Evolutionary conservation across 805 yeast species (phyloP).

Genomic region (Suhomyces faveliae): DNA sequence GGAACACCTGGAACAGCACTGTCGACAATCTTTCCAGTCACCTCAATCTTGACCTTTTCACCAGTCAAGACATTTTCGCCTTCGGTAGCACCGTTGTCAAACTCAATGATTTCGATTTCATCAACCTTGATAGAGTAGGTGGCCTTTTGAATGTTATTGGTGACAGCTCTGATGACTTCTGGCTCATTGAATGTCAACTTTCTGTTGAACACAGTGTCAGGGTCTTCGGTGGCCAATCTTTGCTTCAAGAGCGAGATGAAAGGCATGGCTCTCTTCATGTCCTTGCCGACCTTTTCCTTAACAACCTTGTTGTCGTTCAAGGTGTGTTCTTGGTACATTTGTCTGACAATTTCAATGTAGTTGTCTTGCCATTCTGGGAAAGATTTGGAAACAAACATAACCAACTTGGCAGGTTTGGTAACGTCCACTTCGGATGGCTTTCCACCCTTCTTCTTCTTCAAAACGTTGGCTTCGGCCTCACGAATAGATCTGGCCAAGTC

Average conservation of each 20-base stretch:
- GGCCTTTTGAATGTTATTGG: slow-evolving; percentile 58
- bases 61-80: slow-evolving; percentile 72
- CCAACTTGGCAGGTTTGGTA: slow-evolving; percentile 67
- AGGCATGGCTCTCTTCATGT: slow-evolving; percentile 98
- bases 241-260: slow-evolving; percentile 84
- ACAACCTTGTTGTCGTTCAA: slow-evolving; percentile 64
- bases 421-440: slow-evolving; percentile 73
- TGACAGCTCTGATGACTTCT: slow-evolving; percentile 56
- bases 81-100: slow-evolving; percentile 58
- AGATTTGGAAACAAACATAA: slow-evolving; percentile 71
- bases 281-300: slow-evolving; percentile 71
- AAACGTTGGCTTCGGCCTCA: slow-evolving; percentile 84
- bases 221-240: slow-evolving; percentile 66
- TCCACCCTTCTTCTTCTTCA: slow-evolving; percentile 81
- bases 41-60: slow-evolving; percentile 63
- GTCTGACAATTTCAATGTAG: slow-evolving; percentile 67
- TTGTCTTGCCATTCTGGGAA: slow-evolving; percentile 71
- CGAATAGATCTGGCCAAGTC: slow-evolving; percentile 78
- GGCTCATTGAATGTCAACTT: slow-evolving; percentile 80
- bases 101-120: slow-evolving; percentile 58
- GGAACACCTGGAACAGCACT: slow-evolving; percentile 92
- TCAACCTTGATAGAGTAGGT: slow-evolving; percentile 56
- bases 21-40: slow-evolving; percentile 68
- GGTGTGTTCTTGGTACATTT: slow-evolving; percentile 62
- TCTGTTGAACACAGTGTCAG: slow-evolving; percentile 84